Evolutionary conservation across 2,329 filamentous ascomycete species (phyloP).

Genomic region (Ceratocystis cacaofunesta): DNA sequence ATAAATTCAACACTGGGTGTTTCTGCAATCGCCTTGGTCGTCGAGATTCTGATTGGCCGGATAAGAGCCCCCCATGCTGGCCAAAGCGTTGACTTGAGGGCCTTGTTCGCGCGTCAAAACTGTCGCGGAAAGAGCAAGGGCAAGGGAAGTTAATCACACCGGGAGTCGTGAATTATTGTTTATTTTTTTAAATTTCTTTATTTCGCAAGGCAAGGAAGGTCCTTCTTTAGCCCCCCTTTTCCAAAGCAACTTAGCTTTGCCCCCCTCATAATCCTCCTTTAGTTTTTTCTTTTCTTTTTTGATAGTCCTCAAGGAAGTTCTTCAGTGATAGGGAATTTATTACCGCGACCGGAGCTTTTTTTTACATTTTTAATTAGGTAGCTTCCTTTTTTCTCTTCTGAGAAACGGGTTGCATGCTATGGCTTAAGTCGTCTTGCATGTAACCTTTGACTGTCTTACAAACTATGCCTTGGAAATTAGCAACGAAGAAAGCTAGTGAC

Average conservation of each 20-base stretch:
- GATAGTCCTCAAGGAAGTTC: not conserved
- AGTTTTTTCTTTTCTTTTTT: not conserved
- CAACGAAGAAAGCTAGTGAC: not conserved
- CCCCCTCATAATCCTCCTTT: not conserved
- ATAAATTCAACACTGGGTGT: too few species aligned
- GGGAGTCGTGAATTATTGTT: not conserved
- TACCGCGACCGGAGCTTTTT: not conserved
- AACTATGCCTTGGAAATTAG: not conserved
- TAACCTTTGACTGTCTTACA: not conserved
- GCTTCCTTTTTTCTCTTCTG: not conserved
- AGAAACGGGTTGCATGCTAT: not conserved
- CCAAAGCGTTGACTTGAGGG: conserved; percentile 10
- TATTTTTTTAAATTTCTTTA: conserved; percentile 1
- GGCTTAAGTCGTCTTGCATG: not conserved
- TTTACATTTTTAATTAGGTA: not conserved
- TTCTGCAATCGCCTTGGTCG: too few species aligned
- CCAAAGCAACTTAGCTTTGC: not conserved
- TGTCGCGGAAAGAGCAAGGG: conserved; percentile 17
- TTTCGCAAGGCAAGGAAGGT: too few species aligned
- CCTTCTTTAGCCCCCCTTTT: conserved; percentile 4
- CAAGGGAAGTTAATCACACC: not conserved
- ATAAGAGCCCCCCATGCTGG: not conserved
- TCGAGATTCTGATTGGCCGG: not conserved
- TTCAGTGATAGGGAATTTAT: not conserved
- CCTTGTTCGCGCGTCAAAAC: conserved; percentile 13